Evolutionary conservation across 2,329 filamentous ascomycete species (phyloP).

Genomic region (Ophiostoma triangulosporum): DNA sequence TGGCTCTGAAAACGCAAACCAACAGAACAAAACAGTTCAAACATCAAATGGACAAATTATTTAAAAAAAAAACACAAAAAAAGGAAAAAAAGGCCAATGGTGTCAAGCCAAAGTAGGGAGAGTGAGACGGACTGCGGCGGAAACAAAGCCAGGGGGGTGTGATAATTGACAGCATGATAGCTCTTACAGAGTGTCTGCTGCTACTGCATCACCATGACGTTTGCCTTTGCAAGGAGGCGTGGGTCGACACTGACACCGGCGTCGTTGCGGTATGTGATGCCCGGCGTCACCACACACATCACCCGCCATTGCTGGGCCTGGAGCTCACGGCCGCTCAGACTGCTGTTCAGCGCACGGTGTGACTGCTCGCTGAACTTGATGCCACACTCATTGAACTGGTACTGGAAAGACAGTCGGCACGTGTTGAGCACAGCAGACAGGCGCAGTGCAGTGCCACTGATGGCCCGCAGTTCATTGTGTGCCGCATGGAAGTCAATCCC

Average conservation of each 20-base stretch:
- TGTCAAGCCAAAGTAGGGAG: too few relatives aligned
- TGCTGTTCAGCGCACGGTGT: constrained; percentile 33
- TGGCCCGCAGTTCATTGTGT: constrained; percentile 27
- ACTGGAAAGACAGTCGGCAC: constrained; percentile 21
- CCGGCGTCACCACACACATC: constrained; percentile 40
- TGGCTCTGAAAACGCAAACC: too few relatives aligned
- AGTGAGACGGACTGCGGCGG: neutral
- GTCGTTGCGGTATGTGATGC: constrained; percentile 41
- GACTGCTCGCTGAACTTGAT: constrained; percentile 33
- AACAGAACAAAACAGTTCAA: too few relatives aligned
- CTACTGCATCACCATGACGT: constrained; percentile 33
- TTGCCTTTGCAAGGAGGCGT: constrained; percentile 30
- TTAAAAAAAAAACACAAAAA: neutral
- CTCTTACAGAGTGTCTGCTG: too few relatives aligned
- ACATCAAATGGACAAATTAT: too few relatives aligned
- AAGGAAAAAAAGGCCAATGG: neutral
- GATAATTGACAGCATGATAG: too few relatives aligned
- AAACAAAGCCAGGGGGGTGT: too few relatives aligned
- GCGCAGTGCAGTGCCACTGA: constrained; percentile 30
- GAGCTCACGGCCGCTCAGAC: constrained; percentile 21
- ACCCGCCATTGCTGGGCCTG: constrained; percentile 38
- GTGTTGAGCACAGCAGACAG: constrained; percentile 34
- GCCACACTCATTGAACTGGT: constrained; percentile 34
- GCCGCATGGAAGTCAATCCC: constrained; percentile 23
- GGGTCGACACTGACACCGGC: constrained; percentile 30